Evolutionary conservation across 2,329 filamentous ascomycete species (phyloP), one percentile per base, ranked within the genome.

Genomic region (Chrysosporium queenslandicum): DNA sequence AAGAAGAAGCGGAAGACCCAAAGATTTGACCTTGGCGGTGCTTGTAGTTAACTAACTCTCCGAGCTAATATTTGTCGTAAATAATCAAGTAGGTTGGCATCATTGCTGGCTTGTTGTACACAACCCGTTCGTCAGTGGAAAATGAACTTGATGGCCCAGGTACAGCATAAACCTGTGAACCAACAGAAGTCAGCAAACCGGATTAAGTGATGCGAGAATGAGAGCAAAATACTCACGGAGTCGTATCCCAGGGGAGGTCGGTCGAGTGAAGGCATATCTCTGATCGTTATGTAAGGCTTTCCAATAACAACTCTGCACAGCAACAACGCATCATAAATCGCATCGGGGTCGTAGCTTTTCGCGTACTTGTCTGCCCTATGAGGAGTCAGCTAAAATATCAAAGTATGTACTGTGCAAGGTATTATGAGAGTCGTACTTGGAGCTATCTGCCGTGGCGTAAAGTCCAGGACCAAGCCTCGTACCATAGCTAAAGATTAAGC

Each of bases 401-500:
- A 40, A 37, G 25, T n/a, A n/a, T n/a, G n/a, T n/a, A n/a, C n/a
- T n/a, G n/a, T n/a, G n/a, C n/a, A 14, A 40, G 8, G 29, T 8
- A 30, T 27, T 6, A 29, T 11, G 30, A 9, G 20, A 9, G 25
- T 14, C 49, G 3, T 25, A 52, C 50, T 46, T 52, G 9, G 50
- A 46, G 14, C 50, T 52, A n/a, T 52, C 42, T 46, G 50, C 29
- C 20, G 41, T 52, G 30, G 42, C 47, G 42, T 52, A 52, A 4
- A 52, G 29, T 9, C 50, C 41, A 16, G 25, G 42, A 20, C 50
- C 50, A 8, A 52, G 50, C 18, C 50, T 46, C 18, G 18, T 39
- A 12, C 50, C 42, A 20, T 30, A n/a, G 32, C 32, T 47, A 25
- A n/a, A n/a, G n/a, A n/a, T n/a, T n/a, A n/a, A n/a, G n/a, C n/a